Evolutionary conservation across 768 basidiomycete species (phyloP).

Genomic region (Boletus sensibilis): DNA sequence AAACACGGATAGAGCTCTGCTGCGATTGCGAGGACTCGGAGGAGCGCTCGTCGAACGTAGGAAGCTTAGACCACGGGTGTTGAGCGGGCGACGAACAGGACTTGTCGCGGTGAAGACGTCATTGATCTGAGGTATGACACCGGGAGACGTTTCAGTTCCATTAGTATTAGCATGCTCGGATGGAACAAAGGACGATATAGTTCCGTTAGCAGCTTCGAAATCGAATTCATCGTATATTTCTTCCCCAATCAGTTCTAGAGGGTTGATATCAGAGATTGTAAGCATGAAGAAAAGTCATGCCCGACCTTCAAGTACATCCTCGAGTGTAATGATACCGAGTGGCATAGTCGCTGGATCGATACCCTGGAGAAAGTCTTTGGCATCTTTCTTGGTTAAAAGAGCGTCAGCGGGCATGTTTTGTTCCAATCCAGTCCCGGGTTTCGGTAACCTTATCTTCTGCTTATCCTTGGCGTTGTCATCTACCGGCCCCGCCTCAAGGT

Average conservation of each 20-base stretch:
- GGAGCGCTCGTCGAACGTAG: constrained; percentile 59
- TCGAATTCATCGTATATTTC: constrained; percentile 94
- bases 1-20: constrained; percentile 2
- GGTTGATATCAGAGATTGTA: not conserved
- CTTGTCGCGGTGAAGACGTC: constrained; percentile 17
- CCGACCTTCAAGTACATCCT: constrained; percentile 87
- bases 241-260: constrained; percentile 82
- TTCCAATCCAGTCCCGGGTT: constrained; percentile 50
- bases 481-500: constrained; percentile 25
- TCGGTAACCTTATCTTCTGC: constrained; percentile 30
- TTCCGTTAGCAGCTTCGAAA: constrained; percentile 65
- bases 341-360: constrained; percentile 83
- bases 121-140: constrained; percentile 4
- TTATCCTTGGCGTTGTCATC: constrained; percentile 22
- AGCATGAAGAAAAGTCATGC: not conserved
- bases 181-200: constrained; percentile 43
- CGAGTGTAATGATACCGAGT: constrained; percentile 88
- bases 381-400: constrained; percentile 69
- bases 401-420: constrained; percentile 91
- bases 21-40: constrained; percentile 44
- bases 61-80: constrained; percentile 49
- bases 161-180: constrained; percentile 33
- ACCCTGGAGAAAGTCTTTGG: constrained; percentile 81
- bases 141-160: constrained; percentile 15
- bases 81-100: constrained; percentile 39